Conservation (phyloP, 805 yeast species). For the Ogataea ganodermae region DNA sequence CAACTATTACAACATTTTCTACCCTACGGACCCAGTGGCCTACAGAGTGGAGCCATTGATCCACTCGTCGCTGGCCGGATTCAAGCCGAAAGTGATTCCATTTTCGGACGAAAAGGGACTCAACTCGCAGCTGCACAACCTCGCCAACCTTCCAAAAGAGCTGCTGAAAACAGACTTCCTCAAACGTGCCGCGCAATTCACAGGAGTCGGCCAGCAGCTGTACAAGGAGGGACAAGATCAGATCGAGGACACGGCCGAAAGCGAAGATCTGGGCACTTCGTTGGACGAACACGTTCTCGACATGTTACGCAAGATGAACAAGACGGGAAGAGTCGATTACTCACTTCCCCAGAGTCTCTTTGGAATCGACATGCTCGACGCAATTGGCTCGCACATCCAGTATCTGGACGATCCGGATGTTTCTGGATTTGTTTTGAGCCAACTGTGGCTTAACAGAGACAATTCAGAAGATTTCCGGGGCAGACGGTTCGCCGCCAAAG, state of each 20-base stretch:
- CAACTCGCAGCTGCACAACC: conserved; percentile 36
- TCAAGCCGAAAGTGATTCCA: conserved; percentile 60
- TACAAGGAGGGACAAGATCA: background rate
- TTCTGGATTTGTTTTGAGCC: conserved; percentile 73
- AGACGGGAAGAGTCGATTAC: conserved; percentile 80
- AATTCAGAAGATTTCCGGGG: background rate
- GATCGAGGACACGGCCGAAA: conserved; percentile 1
- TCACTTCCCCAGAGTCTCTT: conserved; percentile 74
- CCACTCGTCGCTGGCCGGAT: conserved; percentile 45
- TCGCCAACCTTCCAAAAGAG: conserved; percentile 22
- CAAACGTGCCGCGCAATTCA: conserved; percentile 20
- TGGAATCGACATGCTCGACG: conserved; percentile 77
- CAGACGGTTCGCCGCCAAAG: no score
- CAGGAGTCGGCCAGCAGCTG: conserved; percentile 17
- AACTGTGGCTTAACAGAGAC: conserved; percentile 39
- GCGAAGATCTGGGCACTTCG: conserved; percentile 4
- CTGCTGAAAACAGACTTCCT: conserved; percentile 32
- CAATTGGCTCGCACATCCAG: conserved; percentile 84
- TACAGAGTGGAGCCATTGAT: conserved; percentile 88
- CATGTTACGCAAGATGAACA: conserved; percentile 52
- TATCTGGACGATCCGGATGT: conserved; percentile 87
- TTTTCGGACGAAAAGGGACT: conserved; percentile 50
- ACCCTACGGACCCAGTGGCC: conserved; percentile 90
- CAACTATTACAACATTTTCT: conserved; percentile 80
- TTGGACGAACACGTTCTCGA: conserved; percentile 35